A percentile compares a stretch with the other conserved stretches of the same genome.
phyloP scores from a whole-genome alignment of 257 asterid species.

The Coffea eugenioides region DNA sequence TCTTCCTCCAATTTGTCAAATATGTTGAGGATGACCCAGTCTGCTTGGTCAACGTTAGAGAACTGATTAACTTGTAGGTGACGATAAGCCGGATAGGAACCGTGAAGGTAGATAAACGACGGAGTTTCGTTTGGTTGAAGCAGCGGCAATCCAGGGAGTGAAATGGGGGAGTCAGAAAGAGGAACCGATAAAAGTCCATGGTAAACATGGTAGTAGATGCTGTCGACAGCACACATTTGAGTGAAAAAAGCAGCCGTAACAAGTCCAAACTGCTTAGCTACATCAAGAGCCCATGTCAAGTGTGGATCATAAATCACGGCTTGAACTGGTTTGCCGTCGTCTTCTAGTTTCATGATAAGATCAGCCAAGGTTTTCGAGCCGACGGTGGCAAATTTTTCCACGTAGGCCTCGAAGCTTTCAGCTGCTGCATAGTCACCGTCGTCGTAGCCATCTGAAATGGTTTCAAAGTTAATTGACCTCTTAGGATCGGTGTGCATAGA shows the following conservation, averaged over 20 bases:
- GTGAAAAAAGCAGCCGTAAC: slow-evolving; percentile 59
- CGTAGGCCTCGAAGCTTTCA: neutral
- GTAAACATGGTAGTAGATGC: slow-evolving; percentile 1
- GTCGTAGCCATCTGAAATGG: slow-evolving; percentile 26
- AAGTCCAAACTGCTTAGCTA: slow-evolving; percentile 37
- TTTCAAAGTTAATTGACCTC: slow-evolving; percentile 5
- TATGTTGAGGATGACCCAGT: slow-evolving; percentile 45
- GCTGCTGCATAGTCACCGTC: slow-evolving; percentile 16
- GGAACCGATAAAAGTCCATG: slow-evolving; percentile 4
- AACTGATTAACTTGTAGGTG: slow-evolving; percentile 52
- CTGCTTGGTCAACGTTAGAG: slow-evolving; percentile 39
- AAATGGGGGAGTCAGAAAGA: slow-evolving; percentile 27
- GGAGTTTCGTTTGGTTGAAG: slow-evolving; percentile 44
- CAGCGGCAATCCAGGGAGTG: slow-evolving; percentile 51
- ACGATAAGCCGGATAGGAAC: slow-evolving; percentile 46
- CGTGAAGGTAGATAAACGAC: slow-evolving; percentile 38
- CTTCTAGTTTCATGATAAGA: slow-evolving; percentile 14
- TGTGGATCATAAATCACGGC: slow-evolving; percentile 41
- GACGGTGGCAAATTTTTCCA: neutral
- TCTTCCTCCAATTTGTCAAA: slow-evolving; percentile 45
- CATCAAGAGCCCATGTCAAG: slow-evolving; percentile 67
- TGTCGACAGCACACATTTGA: slow-evolving; percentile 41
- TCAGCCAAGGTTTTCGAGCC: slow-evolving; percentile 17
- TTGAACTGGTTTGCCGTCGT: neutral
- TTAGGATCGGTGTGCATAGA: slow-evolving; percentile 3